Percentiles rank a stretch among this genome's conserved stretches.
Evolutionary conservation across 495 filamentous ascomycete genomes (phyloP).

Genomic region (Penicillium lagena): DNA sequence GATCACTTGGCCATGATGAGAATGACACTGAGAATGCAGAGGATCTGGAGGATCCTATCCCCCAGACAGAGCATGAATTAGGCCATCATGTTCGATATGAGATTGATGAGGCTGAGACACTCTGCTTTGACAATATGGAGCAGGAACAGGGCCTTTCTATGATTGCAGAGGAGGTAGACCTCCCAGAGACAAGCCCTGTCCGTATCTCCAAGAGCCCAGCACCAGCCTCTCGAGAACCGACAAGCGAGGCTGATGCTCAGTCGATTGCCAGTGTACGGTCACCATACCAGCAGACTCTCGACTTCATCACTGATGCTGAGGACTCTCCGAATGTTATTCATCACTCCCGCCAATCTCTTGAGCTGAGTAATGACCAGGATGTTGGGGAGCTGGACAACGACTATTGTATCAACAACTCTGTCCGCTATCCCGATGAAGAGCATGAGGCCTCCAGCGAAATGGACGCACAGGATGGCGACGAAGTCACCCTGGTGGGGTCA

Average conservation of each 20-base stretch:
- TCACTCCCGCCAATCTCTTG: background rate
- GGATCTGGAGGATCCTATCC: background rate
- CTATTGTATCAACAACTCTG: conserved; percentile 5
- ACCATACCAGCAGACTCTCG: background rate
- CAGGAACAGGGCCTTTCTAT: background rate
- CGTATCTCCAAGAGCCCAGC: too few relatives aligned
- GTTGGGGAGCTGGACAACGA: background rate
- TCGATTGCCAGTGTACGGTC: too few relatives aligned
- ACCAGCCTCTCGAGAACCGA: too few relatives aligned
- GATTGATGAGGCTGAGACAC: conserved; percentile 10
- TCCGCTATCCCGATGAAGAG: conserved; percentile 5
- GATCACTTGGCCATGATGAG: background rate
- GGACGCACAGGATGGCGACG: conserved; percentile 13
- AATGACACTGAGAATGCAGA: conserved; percentile 1
- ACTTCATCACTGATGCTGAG: background rate
- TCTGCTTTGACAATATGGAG: background rate
- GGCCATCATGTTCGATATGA: background rate
- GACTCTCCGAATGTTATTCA: too few relatives aligned
- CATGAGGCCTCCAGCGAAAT: conserved; percentile 12
- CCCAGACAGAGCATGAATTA: background rate
- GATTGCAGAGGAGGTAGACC: too few relatives aligned
- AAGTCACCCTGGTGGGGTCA: conserved; percentile 9
- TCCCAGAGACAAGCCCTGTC: too few relatives aligned
- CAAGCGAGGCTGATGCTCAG: too few relatives aligned
- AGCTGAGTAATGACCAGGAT: background rate